Evolutionary conservation across 352 stramenopile species (phyloP).

Genomic region (Pythium aquatile): DNA sequence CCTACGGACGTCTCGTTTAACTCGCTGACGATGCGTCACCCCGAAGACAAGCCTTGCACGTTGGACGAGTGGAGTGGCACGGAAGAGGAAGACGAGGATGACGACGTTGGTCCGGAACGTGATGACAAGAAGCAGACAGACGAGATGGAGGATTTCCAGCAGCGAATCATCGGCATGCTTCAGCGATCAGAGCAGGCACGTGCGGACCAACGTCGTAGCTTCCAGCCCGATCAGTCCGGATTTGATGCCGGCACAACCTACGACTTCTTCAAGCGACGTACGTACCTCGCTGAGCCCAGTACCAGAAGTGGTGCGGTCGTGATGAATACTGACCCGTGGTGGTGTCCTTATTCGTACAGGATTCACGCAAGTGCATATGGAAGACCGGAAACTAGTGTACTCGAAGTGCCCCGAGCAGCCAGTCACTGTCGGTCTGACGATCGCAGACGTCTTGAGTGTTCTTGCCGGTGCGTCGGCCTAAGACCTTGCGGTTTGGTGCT

Average conservation of each 20-base stretch:
- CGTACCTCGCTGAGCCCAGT: conserved; percentile 19
- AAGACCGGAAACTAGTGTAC: conserved; percentile 26
- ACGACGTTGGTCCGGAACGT: conserved; percentile 10
- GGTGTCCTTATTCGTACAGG: conserved; percentile 9
- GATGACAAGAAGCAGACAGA: conserved; percentile 12
- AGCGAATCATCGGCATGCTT: conserved; percentile 53
- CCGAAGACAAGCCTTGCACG: conserved; percentile 9
- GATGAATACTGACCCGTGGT: conserved; percentile 1
- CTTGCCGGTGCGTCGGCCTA: background rate
- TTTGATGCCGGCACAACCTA: conserved; percentile 58
- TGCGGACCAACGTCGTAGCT: conserved; percentile 45
- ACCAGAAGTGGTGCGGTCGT: background rate
- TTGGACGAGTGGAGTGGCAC: conserved; percentile 24
- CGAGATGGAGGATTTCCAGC: conserved; percentile 43
- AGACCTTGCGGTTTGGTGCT: background rate
- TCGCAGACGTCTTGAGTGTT: conserved; percentile 21
- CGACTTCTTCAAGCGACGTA: conserved; percentile 74
- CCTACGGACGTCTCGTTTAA: background rate
- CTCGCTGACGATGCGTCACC: background rate
- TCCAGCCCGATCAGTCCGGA: conserved; percentile 40
- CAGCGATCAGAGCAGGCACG: conserved; percentile 48
- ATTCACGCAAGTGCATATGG: conserved; percentile 26
- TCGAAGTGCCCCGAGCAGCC: conserved; percentile 22
- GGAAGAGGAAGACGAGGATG: conserved; percentile 13
- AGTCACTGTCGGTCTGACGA: conserved; percentile 4